Evolutionary conservation across 768 basidiomycete genomes (phyloP).

Genomic region (Auriscalpium microsporum): DNA sequence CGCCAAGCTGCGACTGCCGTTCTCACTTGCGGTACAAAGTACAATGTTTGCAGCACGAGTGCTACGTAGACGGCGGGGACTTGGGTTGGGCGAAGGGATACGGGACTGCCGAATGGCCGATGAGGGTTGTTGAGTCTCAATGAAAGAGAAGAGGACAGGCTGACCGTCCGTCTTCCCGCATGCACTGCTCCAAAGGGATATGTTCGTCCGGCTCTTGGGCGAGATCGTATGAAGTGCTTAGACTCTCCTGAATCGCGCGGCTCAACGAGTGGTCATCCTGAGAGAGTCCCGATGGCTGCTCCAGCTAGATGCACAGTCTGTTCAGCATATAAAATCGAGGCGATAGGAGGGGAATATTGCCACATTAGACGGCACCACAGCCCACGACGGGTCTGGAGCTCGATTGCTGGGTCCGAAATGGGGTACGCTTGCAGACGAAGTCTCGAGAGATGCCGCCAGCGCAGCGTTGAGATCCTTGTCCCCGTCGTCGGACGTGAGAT

Average conservation of each 20-base stretch:
- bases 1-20: slow-evolving; percentile 30
- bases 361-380: slow-evolving; percentile 63
- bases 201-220: slow-evolving; percentile 42
- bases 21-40: slow-evolving; percentile 65
- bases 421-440: slow-evolving; percentile 11
- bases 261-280: slow-evolving; percentile 57
- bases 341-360: slow-evolving; percentile 11
- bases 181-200: slow-evolving; percentile 40
- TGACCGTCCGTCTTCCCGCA: slow-evolving; percentile 53
- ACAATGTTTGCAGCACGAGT: slow-evolving; percentile 56
- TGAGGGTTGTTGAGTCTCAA: background rate
- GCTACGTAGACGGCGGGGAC: slow-evolving; percentile 49
- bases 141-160: slow-evolving; percentile 15
- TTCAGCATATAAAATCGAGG: background rate
- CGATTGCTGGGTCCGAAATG: slow-evolving; percentile 54
- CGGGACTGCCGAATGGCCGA: slow-evolving; percentile 38
- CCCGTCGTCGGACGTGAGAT: slow-evolving; percentile 55
- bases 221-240: slow-evolving; percentile 38
- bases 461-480: slow-evolving; percentile 41
- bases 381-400: slow-evolving; percentile 59
- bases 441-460: slow-evolving; percentile 44
- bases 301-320: slow-evolving; percentile 7
- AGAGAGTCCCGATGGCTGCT: slow-evolving; percentile 24
- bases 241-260: slow-evolving; percentile 65
- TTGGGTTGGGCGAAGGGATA: slow-evolving; percentile 54